Conservation (phyloP, 129 eudicot genomes). For the Chrysanthemum makinoi region DNA sequence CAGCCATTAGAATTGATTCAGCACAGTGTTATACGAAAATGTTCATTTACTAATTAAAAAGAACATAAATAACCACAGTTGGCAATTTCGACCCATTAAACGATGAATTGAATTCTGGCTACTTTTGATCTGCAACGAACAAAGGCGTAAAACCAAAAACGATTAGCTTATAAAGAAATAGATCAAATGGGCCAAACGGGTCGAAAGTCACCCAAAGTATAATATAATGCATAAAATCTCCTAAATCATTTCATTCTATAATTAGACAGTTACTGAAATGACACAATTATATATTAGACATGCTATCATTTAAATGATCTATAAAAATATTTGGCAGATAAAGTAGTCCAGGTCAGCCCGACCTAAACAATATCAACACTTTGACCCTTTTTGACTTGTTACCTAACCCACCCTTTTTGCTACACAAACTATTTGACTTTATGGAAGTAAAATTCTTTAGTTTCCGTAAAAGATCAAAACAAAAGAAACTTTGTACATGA, state of each 20-base stretch:
- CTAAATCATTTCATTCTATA: neutral
- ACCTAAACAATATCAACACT: neutral
- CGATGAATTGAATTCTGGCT: neutral
- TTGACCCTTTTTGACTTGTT: neutral
- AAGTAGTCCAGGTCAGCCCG: too few species aligned
- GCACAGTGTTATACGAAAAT: neutral
- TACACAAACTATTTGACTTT: neutral
- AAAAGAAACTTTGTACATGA: neutral
- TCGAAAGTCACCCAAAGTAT: neutral
- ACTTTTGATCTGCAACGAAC: neutral
- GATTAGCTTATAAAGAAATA: neutral
- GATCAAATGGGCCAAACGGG: neutral
- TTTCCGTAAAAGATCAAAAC: constrained; percentile 6
- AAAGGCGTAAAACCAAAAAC: neutral
- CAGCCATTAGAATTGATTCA: neutral
- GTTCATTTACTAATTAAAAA: constrained; percentile 3
- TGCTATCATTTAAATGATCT: too few species aligned
- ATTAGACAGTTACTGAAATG: neutral
- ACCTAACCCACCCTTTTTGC: constrained; percentile 5
- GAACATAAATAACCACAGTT: neutral
- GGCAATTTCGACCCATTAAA: neutral
- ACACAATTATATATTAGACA: neutral
- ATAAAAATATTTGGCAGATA: too few species aligned
- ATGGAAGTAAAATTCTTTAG: neutral
- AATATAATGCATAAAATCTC: constrained; percentile 1